phyloP scores from a whole-genome alignment of 2,329 filamentous ascomycete species.

The Catunica adiposa region DNA sequence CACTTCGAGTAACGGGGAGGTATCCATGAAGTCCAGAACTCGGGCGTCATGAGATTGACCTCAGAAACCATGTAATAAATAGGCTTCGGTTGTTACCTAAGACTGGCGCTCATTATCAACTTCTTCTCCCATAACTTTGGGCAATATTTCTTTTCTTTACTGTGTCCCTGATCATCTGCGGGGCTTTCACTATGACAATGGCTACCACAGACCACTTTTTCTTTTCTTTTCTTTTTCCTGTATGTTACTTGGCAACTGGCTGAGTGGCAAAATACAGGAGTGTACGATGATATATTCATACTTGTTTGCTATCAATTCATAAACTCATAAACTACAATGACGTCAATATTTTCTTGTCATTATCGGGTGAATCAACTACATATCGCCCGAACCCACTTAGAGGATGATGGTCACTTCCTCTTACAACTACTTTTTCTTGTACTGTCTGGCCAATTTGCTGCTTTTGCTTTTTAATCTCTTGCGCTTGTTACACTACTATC shows the following conservation, averaged over 20 bases:
- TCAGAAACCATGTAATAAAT: not conserved
- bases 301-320: not conserved
- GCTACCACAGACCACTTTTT: not conserved
- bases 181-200: not conserved
- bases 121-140: not conserved
- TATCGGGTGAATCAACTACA: not conserved
- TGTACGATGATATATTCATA: slow-evolving; percentile 6
- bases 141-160: not conserved
- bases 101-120: slow-evolving; percentile 1
- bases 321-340: not conserved
- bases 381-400: not conserved
- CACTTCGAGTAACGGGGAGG: slow-evolving; percentile 11
- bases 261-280: slow-evolving; percentile 3
- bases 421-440: not conserved
- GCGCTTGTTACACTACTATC: not conserved
- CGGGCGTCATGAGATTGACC: too few relatives aligned
- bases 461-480: slow-evolving; percentile 5
- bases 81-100: slow-evolving; percentile 8
- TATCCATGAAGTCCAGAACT: not conserved
- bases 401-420: not conserved
- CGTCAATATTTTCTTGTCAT: not conserved
- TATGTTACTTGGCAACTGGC: not conserved
- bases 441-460: slow-evolving; percentile 2
- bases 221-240: not conserved
- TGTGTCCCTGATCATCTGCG: not conserved